Base-by-base conservation (phyloP, 352 stramenopile genomes). In the Phytophthora ohioensis region DNA sequence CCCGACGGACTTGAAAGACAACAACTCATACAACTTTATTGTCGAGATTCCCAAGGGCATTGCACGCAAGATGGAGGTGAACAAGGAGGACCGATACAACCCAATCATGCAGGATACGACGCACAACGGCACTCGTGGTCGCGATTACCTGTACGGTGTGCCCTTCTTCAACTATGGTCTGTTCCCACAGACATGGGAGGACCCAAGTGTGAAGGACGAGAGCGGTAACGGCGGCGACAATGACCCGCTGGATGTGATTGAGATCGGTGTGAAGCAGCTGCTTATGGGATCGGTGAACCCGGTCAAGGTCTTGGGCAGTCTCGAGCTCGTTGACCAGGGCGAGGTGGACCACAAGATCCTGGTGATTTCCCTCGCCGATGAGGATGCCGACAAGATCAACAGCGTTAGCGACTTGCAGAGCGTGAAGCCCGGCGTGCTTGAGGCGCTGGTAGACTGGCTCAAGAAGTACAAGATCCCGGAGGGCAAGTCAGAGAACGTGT, bases 331-430 rank as follows among this genome's bases (percentile, higher is more conserved):
- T 56, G 98, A 99, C 73, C 94, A 99, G 78, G 97, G 96, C 49
- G 98, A 99, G 75, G 98, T 98, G 17, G 98, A 99, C 74, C 97
- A 99, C 82, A 99, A 99, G 80, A 98, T 99, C 69, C 83, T 99
- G 46, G 98, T 89, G 41, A 88, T 99, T 65, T 89, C 97, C 31
- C 62, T 95, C 11, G 75, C 76, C 12, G 97, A 99, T 84, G 83
- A 87, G 9, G 82, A 98, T 64, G 85, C 92, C 0, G 64, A 72
- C 51, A 76, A 73, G 36, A 98, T 99, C 56, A 84, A 96, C 67
- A 90, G 53, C 15, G 80, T 98, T 39, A 80, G 85, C 15, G 97
- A 99, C 81, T 80, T 99, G 32, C 88, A 98, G 71, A 73, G 73
- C 38, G 71, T 97, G 48, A 98, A 98, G 71, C 97, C 97, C 3